These are phyloP conservation scores for Phytopythium boreale DNA, from an alignment of 352 stramenopile species.

Conservation along the genomic window DNA sequence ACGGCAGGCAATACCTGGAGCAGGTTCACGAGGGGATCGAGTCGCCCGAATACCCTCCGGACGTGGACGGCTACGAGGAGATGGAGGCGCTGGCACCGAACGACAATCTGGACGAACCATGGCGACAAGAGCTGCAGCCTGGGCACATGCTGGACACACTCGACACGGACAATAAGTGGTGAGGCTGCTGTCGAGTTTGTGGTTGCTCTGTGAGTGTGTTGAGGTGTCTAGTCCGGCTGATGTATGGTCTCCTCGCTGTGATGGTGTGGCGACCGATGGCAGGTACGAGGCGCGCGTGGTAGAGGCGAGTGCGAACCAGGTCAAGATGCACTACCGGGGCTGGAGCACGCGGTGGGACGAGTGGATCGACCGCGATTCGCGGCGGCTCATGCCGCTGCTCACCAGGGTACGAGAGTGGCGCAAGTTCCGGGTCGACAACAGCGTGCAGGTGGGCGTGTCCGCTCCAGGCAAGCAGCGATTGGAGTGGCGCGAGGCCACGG, in stretches of 20 bases:
- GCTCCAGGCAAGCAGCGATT: conserved; percentile 34
- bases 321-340: conserved; percentile 95
- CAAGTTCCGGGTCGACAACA: conserved; percentile 46
- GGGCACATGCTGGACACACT: conserved; percentile 57
- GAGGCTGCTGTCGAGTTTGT: background rate
- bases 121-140: conserved; percentile 42
- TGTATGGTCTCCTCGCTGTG: too few species aligned
- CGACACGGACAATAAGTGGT: conserved; percentile 72
- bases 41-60: background rate
- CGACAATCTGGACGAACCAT: conserved; percentile 29
- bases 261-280: background rate
- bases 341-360: conserved; percentile 97
- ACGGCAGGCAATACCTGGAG: background rate
- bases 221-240: too few species aligned
- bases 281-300: conserved; percentile 56
- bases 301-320: conserved; percentile 29
- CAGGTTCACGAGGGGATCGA: background rate
- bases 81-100: background rate
- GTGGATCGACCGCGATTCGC: conserved; percentile 89
- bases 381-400: conserved; percentile 90
- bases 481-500: conserved; percentile 49
- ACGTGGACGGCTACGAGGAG: background rate
- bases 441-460: conserved; percentile 41
- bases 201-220: background rate
- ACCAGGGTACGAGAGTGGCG: conserved; percentile 74